phyloP scores from a whole-genome alignment of 2,329 filamentous ascomycete genomes.

The Pyrenophora seminiperda region DNA sequence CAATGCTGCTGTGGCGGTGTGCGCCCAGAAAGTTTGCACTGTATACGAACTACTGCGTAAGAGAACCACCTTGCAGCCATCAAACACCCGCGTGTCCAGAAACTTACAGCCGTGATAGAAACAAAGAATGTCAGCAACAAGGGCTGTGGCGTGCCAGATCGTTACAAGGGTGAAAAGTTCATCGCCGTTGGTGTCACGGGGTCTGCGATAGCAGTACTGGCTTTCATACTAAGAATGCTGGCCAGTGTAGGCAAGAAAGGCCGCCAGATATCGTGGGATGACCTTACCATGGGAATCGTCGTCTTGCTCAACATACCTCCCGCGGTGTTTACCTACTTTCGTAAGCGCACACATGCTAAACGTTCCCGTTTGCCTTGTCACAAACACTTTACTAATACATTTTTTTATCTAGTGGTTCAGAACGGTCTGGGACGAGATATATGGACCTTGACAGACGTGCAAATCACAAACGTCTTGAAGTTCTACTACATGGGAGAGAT shows the following conservation, averaged over 20 bases:
- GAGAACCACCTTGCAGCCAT: not conserved
- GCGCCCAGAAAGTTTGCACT: slow-evolving; percentile 44
- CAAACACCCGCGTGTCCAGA: not conserved
- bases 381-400: slow-evolving; percentile 1
- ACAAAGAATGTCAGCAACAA: slow-evolving; percentile 48
- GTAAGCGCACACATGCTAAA: slow-evolving; percentile 6
- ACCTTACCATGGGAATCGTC: slow-evolving; percentile 44
- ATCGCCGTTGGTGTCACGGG: slow-evolving; percentile 37
- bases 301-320: slow-evolving; percentile 43
- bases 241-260: slow-evolving; percentile 44
- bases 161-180: slow-evolving; percentile 41
- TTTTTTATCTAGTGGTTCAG: slow-evolving; percentile 15
- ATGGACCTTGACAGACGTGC: slow-evolving; percentile 53
- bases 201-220: slow-evolving; percentile 38
- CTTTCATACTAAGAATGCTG: slow-evolving; percentile 42
- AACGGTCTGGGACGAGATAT: slow-evolving; percentile 58
- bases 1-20: slow-evolving; percentile 39
- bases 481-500: slow-evolving; percentile 37
- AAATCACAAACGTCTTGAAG: slow-evolving; percentile 53
- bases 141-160: slow-evolving; percentile 45
- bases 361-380: too few species aligned
- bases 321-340: slow-evolving; percentile 19
- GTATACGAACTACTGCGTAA: slow-evolving; percentile 44
- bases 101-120: slow-evolving; percentile 18
- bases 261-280: slow-evolving; percentile 46